Evolutionary conservation across 768 basidiomycete species (phyloP).

Genomic region (Naganishia antarctica): DNA sequence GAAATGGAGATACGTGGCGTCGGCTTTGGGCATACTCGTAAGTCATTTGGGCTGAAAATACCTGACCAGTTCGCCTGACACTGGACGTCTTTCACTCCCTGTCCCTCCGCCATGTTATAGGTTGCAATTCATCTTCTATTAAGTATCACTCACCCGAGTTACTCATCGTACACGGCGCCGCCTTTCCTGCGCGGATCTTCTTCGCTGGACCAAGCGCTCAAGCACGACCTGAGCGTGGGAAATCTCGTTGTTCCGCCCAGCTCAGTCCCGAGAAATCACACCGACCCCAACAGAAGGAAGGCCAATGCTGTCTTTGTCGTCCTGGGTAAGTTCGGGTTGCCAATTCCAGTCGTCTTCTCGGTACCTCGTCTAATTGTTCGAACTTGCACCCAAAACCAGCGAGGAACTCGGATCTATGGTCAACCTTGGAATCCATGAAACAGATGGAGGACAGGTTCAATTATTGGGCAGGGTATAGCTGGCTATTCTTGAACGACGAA

Average conservation of each 20-base stretch:
- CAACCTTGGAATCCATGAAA: conserved; percentile 63
- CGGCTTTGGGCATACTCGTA: conserved; percentile 39
- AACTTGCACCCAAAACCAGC: conserved; percentile 22
- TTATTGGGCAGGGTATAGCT: conserved; percentile 67
- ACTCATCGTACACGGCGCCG: conserved; percentile 40
- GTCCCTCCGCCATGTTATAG: conserved; percentile 29
- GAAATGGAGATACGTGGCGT: conserved; percentile 43
- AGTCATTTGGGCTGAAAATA: conserved; percentile 11
- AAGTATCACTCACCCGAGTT: conserved; percentile 44
- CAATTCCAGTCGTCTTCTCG: conserved; percentile 38
- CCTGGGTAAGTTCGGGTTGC: conserved; percentile 49
- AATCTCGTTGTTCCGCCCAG: conserved; percentile 21
- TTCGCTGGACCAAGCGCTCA: neutral
- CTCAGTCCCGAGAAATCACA: conserved; percentile 10
- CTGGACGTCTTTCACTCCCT: neutral
- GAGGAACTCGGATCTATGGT: conserved; percentile 45
- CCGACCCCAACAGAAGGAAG: conserved; percentile 49
- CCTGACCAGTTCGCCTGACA: too few species aligned
- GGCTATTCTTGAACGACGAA: conserved; percentile 77
- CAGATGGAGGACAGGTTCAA: conserved; percentile 88
- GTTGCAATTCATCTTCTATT: conserved; percentile 44
- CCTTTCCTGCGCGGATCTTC: conserved; percentile 20
- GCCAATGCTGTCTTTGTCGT: conserved; percentile 80
- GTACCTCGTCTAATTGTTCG: neutral
- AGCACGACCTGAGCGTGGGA: conserved; percentile 2